phyloP scores from a whole-genome alignment of 2,329 filamentous ascomycete species.

The Alternaria gansuensis region DNA sequence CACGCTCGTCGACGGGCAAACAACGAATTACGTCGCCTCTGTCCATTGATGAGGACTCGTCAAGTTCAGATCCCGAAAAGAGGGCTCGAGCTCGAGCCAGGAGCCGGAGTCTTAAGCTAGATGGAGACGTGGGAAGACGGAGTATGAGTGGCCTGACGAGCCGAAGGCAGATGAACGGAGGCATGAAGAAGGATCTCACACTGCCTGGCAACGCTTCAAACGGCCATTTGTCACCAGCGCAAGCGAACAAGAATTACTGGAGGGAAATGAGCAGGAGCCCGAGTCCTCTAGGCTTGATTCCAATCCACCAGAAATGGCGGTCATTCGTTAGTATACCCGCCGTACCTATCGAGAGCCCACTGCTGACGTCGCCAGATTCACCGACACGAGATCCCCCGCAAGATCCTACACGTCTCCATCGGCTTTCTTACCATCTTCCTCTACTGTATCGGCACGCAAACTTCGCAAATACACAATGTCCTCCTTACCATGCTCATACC shows the following conservation, averaged over 20 bases:
- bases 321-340: slow-evolving; percentile 69
- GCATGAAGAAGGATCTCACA: slow-evolving; percentile 53
- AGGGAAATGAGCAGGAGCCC: slow-evolving; percentile 89
- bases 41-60: slow-evolving; percentile 69
- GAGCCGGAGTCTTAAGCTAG: slow-evolving; percentile 72
- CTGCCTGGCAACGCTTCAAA: slow-evolving; percentile 62
- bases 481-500: slow-evolving; percentile 83
- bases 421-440: slow-evolving; percentile 91
- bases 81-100: slow-evolving; percentile 68
- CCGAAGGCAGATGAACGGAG: slow-evolving; percentile 52
- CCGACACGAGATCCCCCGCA: slow-evolving; percentile 95
- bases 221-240: slow-evolving; percentile 73
- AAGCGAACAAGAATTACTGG: slow-evolving; percentile 76
- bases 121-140: slow-evolving; percentile 48
- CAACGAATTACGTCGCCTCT: slow-evolving; percentile 63
- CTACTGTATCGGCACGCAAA: slow-evolving; percentile 81
- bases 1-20: slow-evolving; percentile 76
- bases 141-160: slow-evolving; percentile 64
- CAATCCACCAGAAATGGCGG: slow-evolving; percentile 91
- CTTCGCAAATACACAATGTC: slow-evolving; percentile 80
- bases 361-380: slow-evolving; percentile 63
- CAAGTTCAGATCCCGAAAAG: slow-evolving; percentile 63
- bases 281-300: slow-evolving; percentile 91
- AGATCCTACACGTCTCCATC: slow-evolving; percentile 92
- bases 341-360: background rate